Evolutionary conservation across 805 yeast species (phyloP).

Genomic region (Candida rishiriensis): DNA sequence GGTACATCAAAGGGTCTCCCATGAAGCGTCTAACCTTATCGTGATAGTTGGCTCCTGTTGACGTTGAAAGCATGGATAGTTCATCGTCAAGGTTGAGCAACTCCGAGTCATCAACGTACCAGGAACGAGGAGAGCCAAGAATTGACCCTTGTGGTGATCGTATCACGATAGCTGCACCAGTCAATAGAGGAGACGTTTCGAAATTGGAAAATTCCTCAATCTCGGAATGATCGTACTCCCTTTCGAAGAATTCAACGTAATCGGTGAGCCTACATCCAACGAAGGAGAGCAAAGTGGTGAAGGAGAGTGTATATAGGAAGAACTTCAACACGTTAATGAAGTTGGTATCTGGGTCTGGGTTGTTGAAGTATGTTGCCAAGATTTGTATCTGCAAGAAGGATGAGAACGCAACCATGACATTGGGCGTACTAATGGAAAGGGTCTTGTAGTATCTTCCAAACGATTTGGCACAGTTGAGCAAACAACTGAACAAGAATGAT

Average conservation of each 20-base stretch:
- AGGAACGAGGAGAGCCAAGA: slow-evolving; percentile 27
- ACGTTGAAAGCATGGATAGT: slow-evolving; percentile 21
- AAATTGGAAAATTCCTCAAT: slow-evolving; percentile 25
- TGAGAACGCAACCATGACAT: slow-evolving; percentile 32
- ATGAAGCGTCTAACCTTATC: slow-evolving; percentile 9
- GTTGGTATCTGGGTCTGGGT: slow-evolving; percentile 13
- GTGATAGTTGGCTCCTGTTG: slow-evolving; percentile 9
- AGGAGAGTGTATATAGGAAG: slow-evolving; percentile 15
- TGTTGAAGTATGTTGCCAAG: slow-evolving; percentile 15
- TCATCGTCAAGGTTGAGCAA: slow-evolving; percentile 24
- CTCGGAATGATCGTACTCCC: slow-evolving; percentile 20
- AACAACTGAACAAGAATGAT: slow-evolving; percentile 60
- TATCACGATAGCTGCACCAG: slow-evolving; percentile 30
- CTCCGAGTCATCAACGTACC: slow-evolving; percentile 24
- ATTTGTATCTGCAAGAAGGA: slow-evolving; percentile 27
- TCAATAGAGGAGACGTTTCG: slow-evolving; percentile 30
- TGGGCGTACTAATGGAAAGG: slow-evolving; percentile 81
- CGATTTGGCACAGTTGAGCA: slow-evolving; percentile 76
- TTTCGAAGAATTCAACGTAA: slow-evolving; percentile 20
- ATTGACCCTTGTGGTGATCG: slow-evolving; percentile 22
- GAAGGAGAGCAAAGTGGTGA: slow-evolving; percentile 18
- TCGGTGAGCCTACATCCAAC: slow-evolving; percentile 29
- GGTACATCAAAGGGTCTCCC: slow-evolving; percentile 57
- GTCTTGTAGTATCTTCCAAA: slow-evolving; percentile 65
- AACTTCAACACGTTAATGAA: slow-evolving; percentile 20